Conservation (phyloP, 495 filamentous ascomycete species). For the Parachaetomium inaequale region DNA sequence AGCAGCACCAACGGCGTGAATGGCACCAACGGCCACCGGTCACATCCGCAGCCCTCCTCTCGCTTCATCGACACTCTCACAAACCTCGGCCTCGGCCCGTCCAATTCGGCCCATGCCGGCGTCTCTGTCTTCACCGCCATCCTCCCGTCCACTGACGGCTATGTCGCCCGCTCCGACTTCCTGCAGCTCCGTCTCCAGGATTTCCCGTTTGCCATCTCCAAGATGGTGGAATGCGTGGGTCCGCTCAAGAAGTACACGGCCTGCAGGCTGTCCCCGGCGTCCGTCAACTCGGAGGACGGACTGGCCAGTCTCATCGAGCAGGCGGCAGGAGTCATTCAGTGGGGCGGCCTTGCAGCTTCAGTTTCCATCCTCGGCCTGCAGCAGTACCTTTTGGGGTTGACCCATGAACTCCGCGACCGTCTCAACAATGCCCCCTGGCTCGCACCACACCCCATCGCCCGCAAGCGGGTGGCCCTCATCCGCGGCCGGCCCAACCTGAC, state of each 20-base stretch:
- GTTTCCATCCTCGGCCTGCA: constrained; percentile 19
- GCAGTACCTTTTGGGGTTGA: constrained; percentile 9
- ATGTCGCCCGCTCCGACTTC: constrained; percentile 23
- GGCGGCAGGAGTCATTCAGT: constrained; percentile 28
- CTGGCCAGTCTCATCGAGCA: constrained; percentile 18
- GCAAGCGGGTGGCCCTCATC: constrained; percentile 38
- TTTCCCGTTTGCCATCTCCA: constrained; percentile 20
- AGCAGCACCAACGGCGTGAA: not conserved
- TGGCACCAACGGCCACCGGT: not conserved
- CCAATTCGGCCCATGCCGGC: constrained; percentile 5
- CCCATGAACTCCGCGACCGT: constrained; percentile 22
- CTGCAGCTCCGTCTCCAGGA: constrained; percentile 27
- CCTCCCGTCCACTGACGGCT: constrained; percentile 21
- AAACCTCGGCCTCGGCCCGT: constrained; percentile 13
- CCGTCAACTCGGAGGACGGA: constrained; percentile 8
- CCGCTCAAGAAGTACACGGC: constrained; percentile 17
- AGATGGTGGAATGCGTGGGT: constrained; percentile 9
- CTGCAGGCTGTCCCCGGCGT: not conserved
- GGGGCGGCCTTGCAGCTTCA: constrained; percentile 17
- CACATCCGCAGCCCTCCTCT: not conserved
- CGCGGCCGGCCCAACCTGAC: constrained; percentile 38
- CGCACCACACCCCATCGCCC: constrained; percentile 19
- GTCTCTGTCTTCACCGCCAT: constrained; percentile 26
- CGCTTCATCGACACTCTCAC: constrained; percentile 12
- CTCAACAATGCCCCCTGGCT: constrained; percentile 30